Evolutionary conservation across 345 rosid genomes (phyloP), one percentile per base, ranked within the genome.

Genomic region (Gossypium longicalyx): DNA sequence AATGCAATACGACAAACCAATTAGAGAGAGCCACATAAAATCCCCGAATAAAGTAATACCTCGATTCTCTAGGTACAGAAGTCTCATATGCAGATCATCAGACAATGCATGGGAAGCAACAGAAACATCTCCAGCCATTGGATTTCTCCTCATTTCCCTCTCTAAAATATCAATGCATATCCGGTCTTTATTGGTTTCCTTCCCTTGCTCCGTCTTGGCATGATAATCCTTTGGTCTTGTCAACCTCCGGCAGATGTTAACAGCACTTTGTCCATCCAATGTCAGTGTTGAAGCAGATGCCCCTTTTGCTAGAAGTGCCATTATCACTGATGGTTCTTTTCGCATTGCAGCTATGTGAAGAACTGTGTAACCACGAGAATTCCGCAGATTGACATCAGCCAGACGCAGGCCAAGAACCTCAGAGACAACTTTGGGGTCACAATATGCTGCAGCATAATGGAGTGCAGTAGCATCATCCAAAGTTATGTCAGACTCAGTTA

Each of bases 301-400:
- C 53, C 97, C 96, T 84, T 93, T 87, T 2, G 78, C 77, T 59
- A 95, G 81, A 56, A 95, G 82, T 1, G 95, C 82, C 80, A 93
- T 82, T 57, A 95, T 84, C 12, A 95, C 82, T 0, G 83, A 82
- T 9, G 98, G 94, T 77, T 93, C 94, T 80, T 86, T 91, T 57
- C 93, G 89, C 93, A 89, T 93, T 54, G 98, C 96, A 79, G 97
- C 96, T 25, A 91, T 72, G 69, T 95, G 99, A 15, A 95, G 97
- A 75, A 90, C 93, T 0, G 99, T 87, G 69, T 88, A 91, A 49
- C 98, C 99, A 25, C 94, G 82, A 1, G 87, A 84, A 79, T 90
- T 89, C 72, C 88, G 80, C 74, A 80, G 89, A 80, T 90, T 95
- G 54, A 93, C 89, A 82, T 93, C 80, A 80, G 97, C 94, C 77